phyloP scores from a whole-genome alignment of 305 asterid species.

The Solanum chacoense region DNA sequence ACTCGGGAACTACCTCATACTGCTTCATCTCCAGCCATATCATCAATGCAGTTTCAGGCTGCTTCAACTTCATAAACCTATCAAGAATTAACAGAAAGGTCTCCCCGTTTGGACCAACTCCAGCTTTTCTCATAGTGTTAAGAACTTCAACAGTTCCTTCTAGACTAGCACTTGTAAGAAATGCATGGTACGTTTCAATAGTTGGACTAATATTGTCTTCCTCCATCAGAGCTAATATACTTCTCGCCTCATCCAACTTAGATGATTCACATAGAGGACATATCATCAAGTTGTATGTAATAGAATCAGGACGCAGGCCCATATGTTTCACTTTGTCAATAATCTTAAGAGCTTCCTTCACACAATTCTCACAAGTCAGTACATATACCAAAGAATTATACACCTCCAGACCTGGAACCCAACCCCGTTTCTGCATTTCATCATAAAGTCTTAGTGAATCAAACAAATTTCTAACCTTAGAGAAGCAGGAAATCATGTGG shows the following conservation, averaged over 20 bases:
- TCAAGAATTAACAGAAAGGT: slow-evolving; percentile 41
- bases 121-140: slow-evolving; percentile 38
- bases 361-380: slow-evolving; percentile 60
- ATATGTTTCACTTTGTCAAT: slow-evolving; percentile 51
- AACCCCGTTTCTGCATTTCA: slow-evolving; percentile 82
- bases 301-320: slow-evolving; percentile 38
- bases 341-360: slow-evolving; percentile 54
- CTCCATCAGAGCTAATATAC: slow-evolving; percentile 46
- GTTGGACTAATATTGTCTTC: slow-evolving; percentile 47
- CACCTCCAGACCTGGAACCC: slow-evolving; percentile 51
- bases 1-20: slow-evolving; percentile 35
- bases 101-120: slow-evolving; percentile 47
- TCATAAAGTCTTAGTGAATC: slow-evolving; percentile 78
- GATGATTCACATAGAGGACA: slow-evolving; percentile 57
- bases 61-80: slow-evolving; percentile 30
- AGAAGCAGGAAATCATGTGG: slow-evolving; percentile 72
- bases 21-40: slow-evolving; percentile 54
- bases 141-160: slow-evolving; percentile 50
- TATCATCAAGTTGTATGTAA: slow-evolving; percentile 59
- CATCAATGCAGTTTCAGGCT: slow-evolving; percentile 49
- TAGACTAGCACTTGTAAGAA: slow-evolving; percentile 37
- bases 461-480: slow-evolving; percentile 56
- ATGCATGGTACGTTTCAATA: slow-evolving; percentile 61
- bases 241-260: slow-evolving; percentile 59
- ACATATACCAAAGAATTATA: slow-evolving; percentile 66